These are phyloP conservation scores for Xylaria telfairii DNA, from an alignment of 495 filamentous ascomycete genomes.

Conservation along the genomic window DNA sequence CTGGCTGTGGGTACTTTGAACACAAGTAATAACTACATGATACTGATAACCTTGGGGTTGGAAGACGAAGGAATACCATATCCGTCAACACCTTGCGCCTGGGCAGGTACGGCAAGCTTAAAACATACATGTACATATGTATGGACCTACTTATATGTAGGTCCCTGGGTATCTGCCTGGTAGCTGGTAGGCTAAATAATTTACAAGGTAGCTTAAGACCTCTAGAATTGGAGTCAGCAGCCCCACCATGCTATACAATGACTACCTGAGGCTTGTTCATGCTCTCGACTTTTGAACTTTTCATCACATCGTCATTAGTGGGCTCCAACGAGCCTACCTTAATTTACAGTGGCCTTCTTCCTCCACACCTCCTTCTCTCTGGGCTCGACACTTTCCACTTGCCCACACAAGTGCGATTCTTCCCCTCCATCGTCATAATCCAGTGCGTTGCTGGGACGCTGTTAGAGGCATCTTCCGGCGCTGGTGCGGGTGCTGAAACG, in stretches of 20 bases:
- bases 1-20: background rate
- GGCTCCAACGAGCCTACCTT: slow-evolving; percentile 5
- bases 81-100: background rate
- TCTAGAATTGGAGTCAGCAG: background rate
- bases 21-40: background rate
- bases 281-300: slow-evolving; percentile 17
- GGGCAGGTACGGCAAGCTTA: background rate
- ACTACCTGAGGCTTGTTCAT: slow-evolving; percentile 20
- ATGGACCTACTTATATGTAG: no score
- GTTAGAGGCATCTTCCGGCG: background rate
- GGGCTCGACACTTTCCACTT: background rate
- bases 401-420: background rate
- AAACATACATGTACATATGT: background rate
- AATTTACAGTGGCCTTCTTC: background rate
- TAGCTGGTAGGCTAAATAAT: background rate
- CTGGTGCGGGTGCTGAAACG: background rate
- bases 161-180: background rate
- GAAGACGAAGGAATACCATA: background rate
- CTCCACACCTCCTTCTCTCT: background rate
- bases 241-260: slow-evolving; percentile 19
- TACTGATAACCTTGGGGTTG: background rate
- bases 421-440: slow-evolving; percentile 6
- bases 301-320: slow-evolving; percentile 25
- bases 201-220: slow-evolving; percentile 4
- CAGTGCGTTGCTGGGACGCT: background rate